A percentile compares a stretch with the other conserved stretches of the same genome.
These are phyloP conservation scores for Teratosphaeria nubilosa DNA, from an alignment of 2,329 filamentous ascomycete species.

Conservation along the genomic window DNA sequence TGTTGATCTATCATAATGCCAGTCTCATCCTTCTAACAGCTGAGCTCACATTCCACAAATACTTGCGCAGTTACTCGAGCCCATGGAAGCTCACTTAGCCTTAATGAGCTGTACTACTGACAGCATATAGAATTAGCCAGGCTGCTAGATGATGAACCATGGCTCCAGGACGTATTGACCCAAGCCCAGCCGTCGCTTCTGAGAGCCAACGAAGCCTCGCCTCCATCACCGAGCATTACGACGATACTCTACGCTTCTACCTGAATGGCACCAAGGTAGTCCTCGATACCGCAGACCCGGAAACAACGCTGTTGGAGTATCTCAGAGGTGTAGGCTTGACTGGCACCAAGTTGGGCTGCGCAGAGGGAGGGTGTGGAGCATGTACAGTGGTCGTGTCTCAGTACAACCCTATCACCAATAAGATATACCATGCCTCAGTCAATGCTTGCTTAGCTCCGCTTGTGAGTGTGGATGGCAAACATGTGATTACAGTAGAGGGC, in stretches of 20 bases:
- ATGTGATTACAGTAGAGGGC: slow-evolving; percentile 95
- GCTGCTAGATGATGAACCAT: slow-evolving; percentile 29
- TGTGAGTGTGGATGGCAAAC: slow-evolving; percentile 89
- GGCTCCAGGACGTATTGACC: slow-evolving; percentile 48
- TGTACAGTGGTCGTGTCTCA: slow-evolving; percentile 94
- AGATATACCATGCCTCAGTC: slow-evolving; percentile 91
- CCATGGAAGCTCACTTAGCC: background rate
- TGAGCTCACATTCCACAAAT: background rate
- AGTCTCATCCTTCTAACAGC: background rate
- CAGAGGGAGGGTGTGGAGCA: slow-evolving; percentile 91
- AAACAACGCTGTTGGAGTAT: slow-evolving; percentile 86
- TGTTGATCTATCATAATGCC: background rate
- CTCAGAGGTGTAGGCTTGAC: slow-evolving; percentile 85
- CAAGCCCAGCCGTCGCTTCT: slow-evolving; percentile 34
- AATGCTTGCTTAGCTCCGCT: slow-evolving; percentile 93
- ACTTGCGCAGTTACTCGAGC: background rate
- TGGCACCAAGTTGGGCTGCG: slow-evolving; percentile 92
- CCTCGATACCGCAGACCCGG: slow-evolving; percentile 79
- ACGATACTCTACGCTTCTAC: slow-evolving; percentile 85
- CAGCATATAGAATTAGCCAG: background rate
- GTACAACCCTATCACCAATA: slow-evolving; percentile 81
- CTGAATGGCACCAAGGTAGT: slow-evolving; percentile 87
- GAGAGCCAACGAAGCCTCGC: slow-evolving; percentile 41
- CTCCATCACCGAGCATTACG: slow-evolving; percentile 63
- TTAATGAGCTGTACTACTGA: background rate